phyloP scores from a whole-genome alignment of 2,329 filamentous ascomycete species.

The Ustilaginoidea virens region DNA sequence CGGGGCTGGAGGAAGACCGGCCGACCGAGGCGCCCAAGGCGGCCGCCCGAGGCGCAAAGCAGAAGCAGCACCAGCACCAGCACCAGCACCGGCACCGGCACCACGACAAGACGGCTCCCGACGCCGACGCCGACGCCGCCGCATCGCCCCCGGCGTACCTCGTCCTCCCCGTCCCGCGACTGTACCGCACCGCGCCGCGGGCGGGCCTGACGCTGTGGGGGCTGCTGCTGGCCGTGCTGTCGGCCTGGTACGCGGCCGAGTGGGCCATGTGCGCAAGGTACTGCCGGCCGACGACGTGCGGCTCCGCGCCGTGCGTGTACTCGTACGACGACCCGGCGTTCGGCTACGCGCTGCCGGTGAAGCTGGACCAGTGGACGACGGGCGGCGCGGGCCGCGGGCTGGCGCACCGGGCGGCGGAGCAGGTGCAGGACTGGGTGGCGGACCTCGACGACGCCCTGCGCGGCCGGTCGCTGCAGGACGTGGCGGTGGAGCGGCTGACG shows the following conservation, averaged over 20 bases:
- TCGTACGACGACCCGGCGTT: slow-evolving; percentile 42
- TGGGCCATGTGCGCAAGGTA: slow-evolving; percentile 35
- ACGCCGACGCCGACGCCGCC: too few species aligned
- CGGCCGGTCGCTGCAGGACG: slow-evolving; percentile 27
- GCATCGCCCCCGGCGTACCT: slow-evolving; percentile 23
- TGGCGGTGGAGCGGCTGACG: slow-evolving; percentile 27
- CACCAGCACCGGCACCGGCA: too few species aligned
- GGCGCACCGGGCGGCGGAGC: slow-evolving; percentile 22
- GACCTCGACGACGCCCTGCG: slow-evolving; percentile 31
- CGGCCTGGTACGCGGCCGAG: slow-evolving; percentile 41
- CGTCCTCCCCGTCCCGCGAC: slow-evolving; percentile 27
- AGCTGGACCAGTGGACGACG: slow-evolving; percentile 45
- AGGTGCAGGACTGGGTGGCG: slow-evolving; percentile 29
- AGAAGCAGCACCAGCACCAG: slow-evolving; percentile 1
- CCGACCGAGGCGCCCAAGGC: slow-evolving; percentile 5
- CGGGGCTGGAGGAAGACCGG: too few species aligned
- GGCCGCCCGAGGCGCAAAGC: neutral
- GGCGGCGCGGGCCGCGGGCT: slow-evolving; percentile 31
- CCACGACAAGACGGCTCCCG: too few species aligned
- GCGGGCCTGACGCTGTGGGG: slow-evolving; percentile 35
- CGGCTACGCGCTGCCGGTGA: slow-evolving; percentile 44
- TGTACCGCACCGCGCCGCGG: slow-evolving; percentile 27
- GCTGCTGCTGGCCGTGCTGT: slow-evolving; percentile 24
- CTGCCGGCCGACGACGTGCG: slow-evolving; percentile 38
- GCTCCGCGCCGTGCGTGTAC: slow-evolving; percentile 33